Conservation (phyloP, 129 eudicot genomes). For the Helianthus annuus region DNA sequence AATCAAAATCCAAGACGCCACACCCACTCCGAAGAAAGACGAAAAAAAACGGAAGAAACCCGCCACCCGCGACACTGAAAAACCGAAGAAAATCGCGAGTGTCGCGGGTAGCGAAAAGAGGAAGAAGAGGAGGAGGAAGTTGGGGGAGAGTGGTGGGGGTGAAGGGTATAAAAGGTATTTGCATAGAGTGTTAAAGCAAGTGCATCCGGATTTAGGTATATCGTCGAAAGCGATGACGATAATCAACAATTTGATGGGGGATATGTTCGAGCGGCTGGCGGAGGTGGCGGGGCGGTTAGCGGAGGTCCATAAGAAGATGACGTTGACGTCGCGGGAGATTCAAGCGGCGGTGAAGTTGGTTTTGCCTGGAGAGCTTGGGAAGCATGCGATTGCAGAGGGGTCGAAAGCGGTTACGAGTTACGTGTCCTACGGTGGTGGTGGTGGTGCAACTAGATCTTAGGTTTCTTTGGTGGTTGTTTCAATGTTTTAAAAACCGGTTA, state of each 20-base stretch:
- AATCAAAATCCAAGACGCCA: conserved; percentile 33
- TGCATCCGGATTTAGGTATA: conserved; percentile 83
- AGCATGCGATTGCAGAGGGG: conserved; percentile 87
- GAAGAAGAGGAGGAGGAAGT: conserved; percentile 33
- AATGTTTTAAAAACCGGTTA: not conserved
- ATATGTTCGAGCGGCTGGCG: conserved; percentile 87
- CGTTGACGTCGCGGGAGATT: conserved; percentile 76
- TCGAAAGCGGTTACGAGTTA: conserved; percentile 66
- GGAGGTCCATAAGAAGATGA: conserved; percentile 37
- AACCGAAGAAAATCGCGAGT: too few relatives aligned
- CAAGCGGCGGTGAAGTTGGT: conserved; percentile 85
- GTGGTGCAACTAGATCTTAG: not conserved
- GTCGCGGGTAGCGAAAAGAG: conserved; percentile 12
- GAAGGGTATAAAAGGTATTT: conserved; percentile 78
- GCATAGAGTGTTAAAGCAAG: conserved; percentile 78
- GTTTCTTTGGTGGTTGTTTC: not conserved
- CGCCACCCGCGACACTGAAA: conserved; percentile 4
- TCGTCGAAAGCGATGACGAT: conserved; percentile 75
- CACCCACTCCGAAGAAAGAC: conserved; percentile 17
- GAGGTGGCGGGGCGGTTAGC: conserved; percentile 51
- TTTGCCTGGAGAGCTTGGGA: conserved; percentile 84
- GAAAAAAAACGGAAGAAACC: conserved; percentile 12
- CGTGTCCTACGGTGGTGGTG: conserved; percentile 4
- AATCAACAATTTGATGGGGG: conserved; percentile 60
- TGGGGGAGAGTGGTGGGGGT: conserved; percentile 29